phyloP scores from a whole-genome alignment of 2,329 filamentous ascomycete species.

The Ceratocystis lukuohia region DNA sequence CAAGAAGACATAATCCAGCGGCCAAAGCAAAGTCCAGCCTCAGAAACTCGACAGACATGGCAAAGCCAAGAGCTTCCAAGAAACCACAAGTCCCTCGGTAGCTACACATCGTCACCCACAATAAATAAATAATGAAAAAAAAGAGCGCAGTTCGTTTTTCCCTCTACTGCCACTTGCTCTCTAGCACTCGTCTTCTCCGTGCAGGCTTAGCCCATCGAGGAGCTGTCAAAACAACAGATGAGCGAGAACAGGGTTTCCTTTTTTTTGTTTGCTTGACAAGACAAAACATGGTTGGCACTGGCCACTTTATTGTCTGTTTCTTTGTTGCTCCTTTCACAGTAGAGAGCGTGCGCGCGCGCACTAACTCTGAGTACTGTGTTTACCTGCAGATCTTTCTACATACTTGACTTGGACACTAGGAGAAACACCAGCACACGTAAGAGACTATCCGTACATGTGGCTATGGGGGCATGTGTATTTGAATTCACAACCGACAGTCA shows the following conservation, averaged over 20 bases:
- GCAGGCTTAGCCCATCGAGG: too few species aligned
- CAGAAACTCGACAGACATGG: neutral
- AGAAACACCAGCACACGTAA: too few species aligned
- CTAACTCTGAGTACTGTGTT: neutral
- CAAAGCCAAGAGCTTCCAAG: neutral
- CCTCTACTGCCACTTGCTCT: neutral
- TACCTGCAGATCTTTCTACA: neutral
- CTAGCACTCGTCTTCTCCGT: neutral
- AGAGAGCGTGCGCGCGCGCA: neutral
- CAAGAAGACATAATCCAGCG: neutral
- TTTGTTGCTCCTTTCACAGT: conserved; percentile 4
- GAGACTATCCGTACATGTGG: too few species aligned
- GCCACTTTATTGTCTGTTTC: neutral
- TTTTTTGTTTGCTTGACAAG: neutral
- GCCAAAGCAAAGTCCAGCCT: neutral
- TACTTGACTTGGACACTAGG: neutral
- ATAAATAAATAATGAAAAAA: neutral
- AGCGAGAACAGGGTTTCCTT: neutral
- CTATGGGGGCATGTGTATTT: too few species aligned
- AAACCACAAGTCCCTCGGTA: neutral
- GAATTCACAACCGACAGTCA: too few species aligned
- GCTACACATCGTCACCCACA: neutral
- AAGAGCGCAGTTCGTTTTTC: too few species aligned
- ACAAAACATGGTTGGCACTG: conserved; percentile 1
- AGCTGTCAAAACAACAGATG: too few species aligned